Evolutionary conservation across 345 rosid species (phyloP).

Genomic region (Corchorus capsularis): DNA sequence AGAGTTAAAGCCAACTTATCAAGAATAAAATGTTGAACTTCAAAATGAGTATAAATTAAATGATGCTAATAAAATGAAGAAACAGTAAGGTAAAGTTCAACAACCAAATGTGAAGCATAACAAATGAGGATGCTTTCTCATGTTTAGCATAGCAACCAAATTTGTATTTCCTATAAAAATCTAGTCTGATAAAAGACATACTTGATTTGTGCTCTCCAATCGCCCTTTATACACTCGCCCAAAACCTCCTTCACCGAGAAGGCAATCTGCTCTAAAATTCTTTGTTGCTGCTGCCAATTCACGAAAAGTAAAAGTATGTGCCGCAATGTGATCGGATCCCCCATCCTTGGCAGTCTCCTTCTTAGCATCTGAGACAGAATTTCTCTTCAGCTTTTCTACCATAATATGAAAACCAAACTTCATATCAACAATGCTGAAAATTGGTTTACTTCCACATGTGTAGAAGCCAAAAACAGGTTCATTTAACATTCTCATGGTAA

Average conservation of each 20-base stretch:
- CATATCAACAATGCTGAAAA: slow-evolving; percentile 3
- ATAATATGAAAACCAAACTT: slow-evolving; percentile 18
- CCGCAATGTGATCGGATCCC: slow-evolving; percentile 54
- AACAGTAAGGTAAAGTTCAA: neutral
- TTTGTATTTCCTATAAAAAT: slow-evolving; percentile 16
- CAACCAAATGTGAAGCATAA: neutral
- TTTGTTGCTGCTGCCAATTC: slow-evolving; percentile 69
- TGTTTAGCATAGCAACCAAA: neutral
- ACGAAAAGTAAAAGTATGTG: slow-evolving; percentile 63
- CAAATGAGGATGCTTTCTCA: slow-evolving; percentile 5
- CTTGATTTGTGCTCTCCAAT: slow-evolving; percentile 62
- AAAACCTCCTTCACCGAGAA: slow-evolving; percentile 75
- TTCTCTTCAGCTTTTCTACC: slow-evolving; percentile 47
- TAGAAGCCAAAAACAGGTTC: slow-evolving; percentile 15
- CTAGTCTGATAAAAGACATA: slow-evolving; percentile 26
- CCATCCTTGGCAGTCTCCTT: slow-evolving; percentile 50
- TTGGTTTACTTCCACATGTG: neutral
- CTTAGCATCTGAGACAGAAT: slow-evolving; percentile 31
- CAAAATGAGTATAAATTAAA: neutral
- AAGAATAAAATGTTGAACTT: neutral
- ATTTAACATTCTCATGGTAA: neutral
- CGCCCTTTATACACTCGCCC: slow-evolving; percentile 73
- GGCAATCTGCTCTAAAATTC: slow-evolving; percentile 69
- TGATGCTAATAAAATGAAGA: neutral
- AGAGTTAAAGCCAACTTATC: neutral